phyloP scores from a whole-genome alignment of 495 filamentous ascomycete species.

The Lineolata rhizophorae region DNA sequence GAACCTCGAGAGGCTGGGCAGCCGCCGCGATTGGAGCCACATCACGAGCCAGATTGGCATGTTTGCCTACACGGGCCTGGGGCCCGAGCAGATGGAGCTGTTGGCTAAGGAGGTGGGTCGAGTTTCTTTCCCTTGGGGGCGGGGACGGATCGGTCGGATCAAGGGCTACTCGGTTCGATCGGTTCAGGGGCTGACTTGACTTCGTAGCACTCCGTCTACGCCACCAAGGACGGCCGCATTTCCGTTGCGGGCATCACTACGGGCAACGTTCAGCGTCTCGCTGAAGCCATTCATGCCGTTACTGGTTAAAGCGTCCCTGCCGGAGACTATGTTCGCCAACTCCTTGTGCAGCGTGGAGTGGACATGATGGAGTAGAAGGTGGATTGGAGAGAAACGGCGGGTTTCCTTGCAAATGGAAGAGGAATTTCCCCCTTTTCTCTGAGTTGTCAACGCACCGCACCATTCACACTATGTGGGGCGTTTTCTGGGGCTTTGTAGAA shows the following conservation, averaged over 20 bases:
- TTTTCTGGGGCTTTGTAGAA: no score
- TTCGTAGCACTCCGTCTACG: constrained; percentile 75
- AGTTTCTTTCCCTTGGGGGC: no score
- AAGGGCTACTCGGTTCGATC: no score
- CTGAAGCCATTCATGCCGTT: constrained; percentile 88
- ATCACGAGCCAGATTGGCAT: constrained; percentile 97
- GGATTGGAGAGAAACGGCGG: no score
- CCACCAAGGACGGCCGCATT: constrained; percentile 91
- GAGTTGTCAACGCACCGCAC: no score
- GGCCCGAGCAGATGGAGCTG: constrained; percentile 74
- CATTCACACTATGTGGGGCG: no score
- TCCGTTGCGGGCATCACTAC: constrained; percentile 91
- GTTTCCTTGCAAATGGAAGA: no score
- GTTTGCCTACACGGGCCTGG: constrained; percentile 95
- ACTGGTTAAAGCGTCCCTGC: constrained; percentile 49
- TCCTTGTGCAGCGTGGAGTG: no score
- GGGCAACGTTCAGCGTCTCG: constrained; percentile 80
- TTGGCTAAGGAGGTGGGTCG: constrained; percentile 64
- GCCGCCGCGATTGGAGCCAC: constrained; percentile 93
- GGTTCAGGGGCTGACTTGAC: constrained; percentile 3
- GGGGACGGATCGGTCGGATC: no score
- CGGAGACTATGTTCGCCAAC: no score
- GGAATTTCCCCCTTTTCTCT: no score
- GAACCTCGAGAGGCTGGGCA: constrained; percentile 83
- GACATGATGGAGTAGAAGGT: no score